phyloP scores from a whole-genome alignment of 495 filamentous ascomycete genomes.

The Podospora tetraspora region DNA sequence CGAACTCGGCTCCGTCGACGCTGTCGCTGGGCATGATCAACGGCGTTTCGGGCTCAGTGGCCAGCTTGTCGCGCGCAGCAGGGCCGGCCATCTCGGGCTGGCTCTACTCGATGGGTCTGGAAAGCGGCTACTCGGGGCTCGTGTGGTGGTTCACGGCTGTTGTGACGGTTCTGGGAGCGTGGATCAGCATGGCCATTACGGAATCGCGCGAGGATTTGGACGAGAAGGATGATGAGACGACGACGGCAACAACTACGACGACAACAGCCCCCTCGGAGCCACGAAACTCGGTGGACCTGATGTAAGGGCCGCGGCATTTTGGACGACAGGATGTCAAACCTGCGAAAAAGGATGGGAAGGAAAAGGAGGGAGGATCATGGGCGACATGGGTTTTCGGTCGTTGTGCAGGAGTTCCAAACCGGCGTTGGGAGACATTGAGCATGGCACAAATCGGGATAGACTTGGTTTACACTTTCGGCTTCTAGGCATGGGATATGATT shows the following conservation, averaged over 20 bases:
- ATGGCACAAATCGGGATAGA: constrained; percentile 6
- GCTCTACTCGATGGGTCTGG: constrained; percentile 73
- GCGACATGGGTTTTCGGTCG: not conserved
- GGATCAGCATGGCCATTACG: constrained; percentile 44
- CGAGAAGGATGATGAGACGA: constrained; percentile 22
- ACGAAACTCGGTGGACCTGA: constrained; percentile 4
- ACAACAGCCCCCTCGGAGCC: not conserved
- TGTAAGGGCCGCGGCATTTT: not conserved
- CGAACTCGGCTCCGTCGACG: constrained; percentile 74
- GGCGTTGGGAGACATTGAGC: constrained; percentile 4
- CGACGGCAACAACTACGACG: not conserved
- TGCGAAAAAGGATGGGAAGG: not conserved
- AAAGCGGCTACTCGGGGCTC: constrained; percentile 74
- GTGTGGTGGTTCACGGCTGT: constrained; percentile 87
- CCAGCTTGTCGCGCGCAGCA: constrained; percentile 78
- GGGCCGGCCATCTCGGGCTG: constrained; percentile 84
- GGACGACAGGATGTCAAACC: not conserved
- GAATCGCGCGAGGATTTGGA: constrained; percentile 41
- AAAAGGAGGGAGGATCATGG: not conserved
- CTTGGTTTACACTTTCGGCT: constrained; percentile 1
- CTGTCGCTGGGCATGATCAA: constrained; percentile 86
- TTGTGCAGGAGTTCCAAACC: not conserved
- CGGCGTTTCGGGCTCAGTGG: constrained; percentile 83
- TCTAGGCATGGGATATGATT: constrained; percentile 4
- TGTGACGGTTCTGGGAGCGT: constrained; percentile 67